Evolutionary conservation across 306 rosid genomes (phyloP).

Genomic region (Dalbergia oliveri): DNA sequence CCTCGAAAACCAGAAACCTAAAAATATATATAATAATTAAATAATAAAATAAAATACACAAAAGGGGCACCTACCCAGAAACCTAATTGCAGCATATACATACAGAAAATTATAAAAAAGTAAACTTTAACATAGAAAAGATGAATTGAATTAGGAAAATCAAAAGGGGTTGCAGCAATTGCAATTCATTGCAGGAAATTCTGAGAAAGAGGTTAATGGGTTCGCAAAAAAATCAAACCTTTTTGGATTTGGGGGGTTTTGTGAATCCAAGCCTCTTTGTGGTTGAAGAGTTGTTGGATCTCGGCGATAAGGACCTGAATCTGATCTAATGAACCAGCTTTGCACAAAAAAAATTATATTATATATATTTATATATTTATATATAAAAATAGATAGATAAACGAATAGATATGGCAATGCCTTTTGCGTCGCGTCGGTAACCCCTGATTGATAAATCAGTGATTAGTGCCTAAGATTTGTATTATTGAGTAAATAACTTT

Average conservation of each 20-base stretch:
- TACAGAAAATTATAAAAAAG: neutral
- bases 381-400: neutral
- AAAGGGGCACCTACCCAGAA: slow-evolving; percentile 1
- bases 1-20: neutral
- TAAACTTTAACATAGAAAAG: neutral
- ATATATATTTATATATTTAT: neutral
- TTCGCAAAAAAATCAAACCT: slow-evolving; percentile 31
- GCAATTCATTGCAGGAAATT: slow-evolving; percentile 4
- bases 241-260: neutral
- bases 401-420: neutral
- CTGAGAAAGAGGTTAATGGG: slow-evolving; percentile 16
- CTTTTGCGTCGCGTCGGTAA: neutral
- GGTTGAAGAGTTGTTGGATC: slow-evolving; percentile 46
- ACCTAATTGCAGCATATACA: slow-evolving; percentile 10
- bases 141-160: slow-evolving; percentile 31
- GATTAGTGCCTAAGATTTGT: neutral
- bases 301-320: slow-evolving; percentile 48
- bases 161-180: slow-evolving; percentile 13
- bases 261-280: slow-evolving; percentile 27
- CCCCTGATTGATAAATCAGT: neutral
- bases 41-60: neutral
- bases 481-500: too few relatives aligned
- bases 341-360: neutral
- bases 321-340: slow-evolving; percentile 34
- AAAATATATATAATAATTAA: neutral